Evolutionary conservation across 2,329 filamentous ascomycete species (phyloP).

Genomic region (Teratosphaeriaceae sp.): DNA sequence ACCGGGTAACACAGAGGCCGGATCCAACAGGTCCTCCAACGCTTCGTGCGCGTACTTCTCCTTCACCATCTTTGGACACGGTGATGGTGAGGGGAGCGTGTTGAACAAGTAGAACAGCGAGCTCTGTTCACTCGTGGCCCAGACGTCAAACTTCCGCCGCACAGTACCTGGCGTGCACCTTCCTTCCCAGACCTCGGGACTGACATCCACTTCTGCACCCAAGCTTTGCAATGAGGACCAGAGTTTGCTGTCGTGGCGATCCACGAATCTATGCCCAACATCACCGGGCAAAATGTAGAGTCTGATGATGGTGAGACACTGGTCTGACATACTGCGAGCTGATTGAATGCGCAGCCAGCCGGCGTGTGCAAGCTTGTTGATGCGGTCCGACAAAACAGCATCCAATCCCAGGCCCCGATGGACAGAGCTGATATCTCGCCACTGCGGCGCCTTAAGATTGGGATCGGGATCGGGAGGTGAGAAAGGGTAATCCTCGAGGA

Average conservation of each 20-base stretch:
- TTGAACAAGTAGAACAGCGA: constrained; percentile 70
- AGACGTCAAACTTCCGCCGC: constrained; percentile 32
- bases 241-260: constrained; percentile 42
- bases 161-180: constrained; percentile 13
- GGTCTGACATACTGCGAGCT: constrained; percentile 5
- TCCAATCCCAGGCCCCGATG: too few relatives aligned
- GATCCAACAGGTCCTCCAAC: constrained; percentile 50
- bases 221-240: constrained; percentile 43
- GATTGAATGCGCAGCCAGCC: constrained; percentile 13
- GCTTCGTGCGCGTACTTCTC: constrained; percentile 48
- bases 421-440: too few relatives aligned
- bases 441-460: too few relatives aligned
- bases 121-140: constrained; percentile 37
- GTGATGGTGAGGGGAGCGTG: constrained; percentile 60
- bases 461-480: too few relatives aligned
- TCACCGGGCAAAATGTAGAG: constrained; percentile 39
- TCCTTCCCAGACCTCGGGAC: constrained; percentile 50
- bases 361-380: constrained; percentile 8
- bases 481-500: too few relatives aligned
- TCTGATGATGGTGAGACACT: constrained; percentile 12
- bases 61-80: constrained; percentile 43
- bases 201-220: constrained; percentile 51
- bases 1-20: constrained; percentile 45
- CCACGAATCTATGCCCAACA: constrained; percentile 47
- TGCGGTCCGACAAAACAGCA: too few relatives aligned